Evolutionary conservation across 768 basidiomycete species (phyloP).

Genomic region (Psilocybe subaeruginosa): DNA sequence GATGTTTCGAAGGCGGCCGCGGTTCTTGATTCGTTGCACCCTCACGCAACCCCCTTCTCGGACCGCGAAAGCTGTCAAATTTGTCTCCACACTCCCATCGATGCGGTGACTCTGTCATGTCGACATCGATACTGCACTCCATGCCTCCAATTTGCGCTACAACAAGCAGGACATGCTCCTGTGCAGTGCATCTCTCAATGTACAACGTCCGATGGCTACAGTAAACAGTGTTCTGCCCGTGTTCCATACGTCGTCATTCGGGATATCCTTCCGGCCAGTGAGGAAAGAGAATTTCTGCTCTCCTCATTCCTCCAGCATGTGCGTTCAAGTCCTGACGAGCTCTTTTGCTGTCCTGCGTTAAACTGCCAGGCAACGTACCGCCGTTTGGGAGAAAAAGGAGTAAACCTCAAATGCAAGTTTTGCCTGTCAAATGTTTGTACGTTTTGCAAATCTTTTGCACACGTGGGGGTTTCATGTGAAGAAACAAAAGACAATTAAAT

Average conservation of each 20-base stretch:
- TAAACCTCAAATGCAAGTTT: constrained; percentile 28
- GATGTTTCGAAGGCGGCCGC: constrained; percentile 30
- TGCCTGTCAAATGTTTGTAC: constrained; percentile 31
- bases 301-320: constrained; percentile 47
- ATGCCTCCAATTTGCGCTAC: constrained; percentile 51
- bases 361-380: constrained; percentile 52
- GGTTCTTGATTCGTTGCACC: constrained; percentile 23
- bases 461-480: constrained; percentile 27
- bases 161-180: constrained; percentile 29
- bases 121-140: constrained; percentile 53
- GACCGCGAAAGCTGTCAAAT: constrained; percentile 35
- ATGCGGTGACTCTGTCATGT: constrained; percentile 44
- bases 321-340: constrained; percentile 39
- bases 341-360: constrained; percentile 57
- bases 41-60: constrained; percentile 10
- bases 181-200: constrained; percentile 41
- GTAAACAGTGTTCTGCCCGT: constrained; percentile 28
- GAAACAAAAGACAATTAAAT: constrained; percentile 5
- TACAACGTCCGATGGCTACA: constrained; percentile 10
- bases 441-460: constrained; percentile 28
- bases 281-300: constrained; percentile 43
- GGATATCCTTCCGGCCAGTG: constrained; percentile 36
- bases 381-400: constrained; percentile 23
- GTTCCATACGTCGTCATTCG: constrained; percentile 44
- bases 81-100: constrained; percentile 37